Evolutionary conservation across 2,329 filamentous ascomycete species (phyloP).

Genomic region (Aspergillus fischeri): DNA sequence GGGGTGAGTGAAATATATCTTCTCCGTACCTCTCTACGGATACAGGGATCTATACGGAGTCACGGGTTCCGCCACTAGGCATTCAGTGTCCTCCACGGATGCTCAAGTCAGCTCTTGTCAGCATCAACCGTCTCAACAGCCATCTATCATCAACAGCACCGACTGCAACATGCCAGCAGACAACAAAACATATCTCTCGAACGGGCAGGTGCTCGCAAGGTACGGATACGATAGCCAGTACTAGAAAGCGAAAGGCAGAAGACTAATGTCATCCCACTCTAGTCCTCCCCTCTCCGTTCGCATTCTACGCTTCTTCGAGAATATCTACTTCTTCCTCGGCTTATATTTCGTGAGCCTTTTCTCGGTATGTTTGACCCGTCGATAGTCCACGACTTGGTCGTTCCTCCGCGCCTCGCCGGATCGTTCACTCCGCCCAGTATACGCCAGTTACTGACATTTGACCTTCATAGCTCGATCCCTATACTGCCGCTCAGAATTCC

Average conservation of each 20-base stretch:
- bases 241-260: neutral
- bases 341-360: conserved; percentile 48
- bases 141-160: conserved; percentile 1
- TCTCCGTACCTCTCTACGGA: too few relatives aligned
- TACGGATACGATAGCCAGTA: conserved; percentile 24
- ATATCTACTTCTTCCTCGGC: conserved; percentile 45
- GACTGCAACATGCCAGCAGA: conserved; percentile 30
- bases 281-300: conserved; percentile 46
- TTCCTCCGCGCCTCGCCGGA: neutral
- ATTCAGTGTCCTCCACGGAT: neutral
- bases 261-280: conserved; percentile 4
- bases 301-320: conserved; percentile 37
- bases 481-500: conserved; percentile 42
- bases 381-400: neutral
- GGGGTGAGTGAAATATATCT: neutral
- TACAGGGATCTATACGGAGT: conserved; percentile 1
- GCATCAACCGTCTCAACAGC: neutral
- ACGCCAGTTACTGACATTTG: conserved; percentile 9
- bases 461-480: conserved; percentile 41
- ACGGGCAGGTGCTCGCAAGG: conserved; percentile 37
- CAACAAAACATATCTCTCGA: conserved; percentile 35
- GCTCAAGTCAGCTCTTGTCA: conserved; percentile 4
- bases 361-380: conserved; percentile 33
- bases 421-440: neutral
- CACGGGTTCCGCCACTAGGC: conserved; percentile 10